Evolutionary conservation across 495 filamentous ascomycete genomes (phyloP).

Genomic region (Cudoniella acicularis): DNA sequence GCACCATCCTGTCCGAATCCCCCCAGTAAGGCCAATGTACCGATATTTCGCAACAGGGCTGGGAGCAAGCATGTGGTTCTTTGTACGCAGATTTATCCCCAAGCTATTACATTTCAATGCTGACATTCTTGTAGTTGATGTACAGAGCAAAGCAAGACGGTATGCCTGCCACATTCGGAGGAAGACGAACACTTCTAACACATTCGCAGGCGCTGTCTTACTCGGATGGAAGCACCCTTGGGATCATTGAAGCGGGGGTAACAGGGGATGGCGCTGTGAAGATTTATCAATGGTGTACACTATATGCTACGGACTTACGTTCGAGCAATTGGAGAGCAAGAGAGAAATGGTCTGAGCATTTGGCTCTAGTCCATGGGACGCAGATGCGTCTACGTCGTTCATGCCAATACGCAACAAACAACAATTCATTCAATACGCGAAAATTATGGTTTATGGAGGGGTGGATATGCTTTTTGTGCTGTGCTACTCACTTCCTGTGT

Average conservation of each 20-base stretch:
- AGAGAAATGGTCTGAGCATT: too few species aligned
- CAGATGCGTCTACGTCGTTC: too few species aligned
- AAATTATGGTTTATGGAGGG: too few species aligned
- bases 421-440: too few species aligned
- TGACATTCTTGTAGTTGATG: constrained; percentile 63
- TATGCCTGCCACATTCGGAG: constrained; percentile 26
- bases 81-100: constrained; percentile 53
- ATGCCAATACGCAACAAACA: too few species aligned
- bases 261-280: too few species aligned
- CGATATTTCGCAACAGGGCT: constrained; percentile 79
- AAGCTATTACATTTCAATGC: neutral
- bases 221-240: constrained; percentile 96
- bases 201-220: constrained; percentile 57
- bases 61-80: constrained; percentile 99
- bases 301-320: too few species aligned
- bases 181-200: constrained; percentile 11
- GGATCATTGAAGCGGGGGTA: constrained; percentile 95
- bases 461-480: too few species aligned
- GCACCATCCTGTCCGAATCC: constrained; percentile 35
- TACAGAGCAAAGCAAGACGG: constrained; percentile 93
- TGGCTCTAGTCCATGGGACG: too few species aligned
- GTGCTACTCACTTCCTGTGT: too few species aligned
- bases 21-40: constrained; percentile 73
- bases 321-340: too few species aligned
- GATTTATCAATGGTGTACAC: too few species aligned